These are phyloP conservation scores for Dryas integrifolia DNA, from an alignment of 331 rosid species.

Conservation along the genomic window DNA sequence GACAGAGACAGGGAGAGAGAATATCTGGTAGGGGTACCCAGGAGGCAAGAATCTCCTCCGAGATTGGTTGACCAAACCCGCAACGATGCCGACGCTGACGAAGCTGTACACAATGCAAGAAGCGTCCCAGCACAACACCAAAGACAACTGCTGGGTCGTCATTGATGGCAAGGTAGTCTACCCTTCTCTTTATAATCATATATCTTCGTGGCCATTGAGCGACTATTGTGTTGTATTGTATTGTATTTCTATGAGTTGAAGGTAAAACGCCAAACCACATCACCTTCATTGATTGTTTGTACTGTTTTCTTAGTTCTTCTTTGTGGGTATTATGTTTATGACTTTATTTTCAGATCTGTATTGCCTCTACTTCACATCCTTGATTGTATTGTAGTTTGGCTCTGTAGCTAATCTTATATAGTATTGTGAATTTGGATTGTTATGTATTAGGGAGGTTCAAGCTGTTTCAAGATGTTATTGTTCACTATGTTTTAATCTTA, in stretches of 20 bases:
- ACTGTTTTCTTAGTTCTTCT: not conserved
- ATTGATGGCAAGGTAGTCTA: slow-evolving; percentile 65
- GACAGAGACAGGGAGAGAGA: not conserved
- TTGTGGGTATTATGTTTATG: not conserved
- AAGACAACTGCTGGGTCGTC: slow-evolving; percentile 81
- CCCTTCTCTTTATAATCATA: not conserved
- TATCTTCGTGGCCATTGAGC: not conserved
- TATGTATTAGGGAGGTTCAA: not conserved
- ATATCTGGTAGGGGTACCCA: not conserved
- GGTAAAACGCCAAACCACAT: not conserved
- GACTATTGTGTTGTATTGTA: not conserved
- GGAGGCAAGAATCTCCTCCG: slow-evolving; percentile 10
- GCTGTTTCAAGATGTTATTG: not conserved
- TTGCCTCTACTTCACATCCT: not conserved
- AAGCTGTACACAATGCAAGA: slow-evolving; percentile 58
- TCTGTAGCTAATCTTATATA: not conserved
- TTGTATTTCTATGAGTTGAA: not conserved
- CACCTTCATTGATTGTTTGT: not conserved
- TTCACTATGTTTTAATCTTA: not conserved
- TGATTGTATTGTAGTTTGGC: not conserved
- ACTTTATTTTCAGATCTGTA: slow-evolving; percentile 11
- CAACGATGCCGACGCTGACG: slow-evolving; percentile 57
- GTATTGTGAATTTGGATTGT: not conserved
- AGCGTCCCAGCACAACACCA: slow-evolving; percentile 56
- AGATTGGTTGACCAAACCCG: slow-evolving; percentile 1